These are phyloP conservation scores for Thelonectria blattea DNA, from an alignment of 2,329 filamentous ascomycete species.

Conservation along the genomic window DNA sequence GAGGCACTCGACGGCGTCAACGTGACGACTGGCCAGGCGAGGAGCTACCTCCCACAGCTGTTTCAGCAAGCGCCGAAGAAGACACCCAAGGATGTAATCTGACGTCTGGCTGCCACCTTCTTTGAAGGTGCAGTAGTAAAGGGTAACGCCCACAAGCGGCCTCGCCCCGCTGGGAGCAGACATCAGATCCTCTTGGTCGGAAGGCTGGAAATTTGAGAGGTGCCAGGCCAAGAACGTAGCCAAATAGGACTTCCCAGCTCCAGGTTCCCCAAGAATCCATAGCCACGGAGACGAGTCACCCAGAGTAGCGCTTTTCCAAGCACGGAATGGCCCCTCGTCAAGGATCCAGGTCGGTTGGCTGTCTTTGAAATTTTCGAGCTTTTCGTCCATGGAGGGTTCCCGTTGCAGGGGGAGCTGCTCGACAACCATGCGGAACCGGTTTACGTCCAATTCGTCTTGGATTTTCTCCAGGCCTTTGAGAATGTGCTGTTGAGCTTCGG, in stretches of 20 bases:
- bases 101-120: neutral
- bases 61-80: neutral
- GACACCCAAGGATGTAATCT: neutral
- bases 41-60: neutral
- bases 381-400: neutral
- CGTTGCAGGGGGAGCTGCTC: neutral
- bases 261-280: constrained; percentile 3
- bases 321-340: neutral
- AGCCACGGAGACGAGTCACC: neutral
- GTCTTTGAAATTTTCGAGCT: neutral
- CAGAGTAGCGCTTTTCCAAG: neutral
- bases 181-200: neutral
- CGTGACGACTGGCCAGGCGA: neutral
- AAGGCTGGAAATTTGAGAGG: too few relatives aligned
- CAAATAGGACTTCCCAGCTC: constrained; percentile 1
- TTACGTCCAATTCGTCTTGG: neutral
- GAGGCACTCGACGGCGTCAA: neutral
- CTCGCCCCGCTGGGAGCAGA: neutral
- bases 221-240: neutral
- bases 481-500: neutral
- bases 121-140: constrained; percentile 4
- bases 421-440: neutral
- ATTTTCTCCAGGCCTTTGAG: neutral
- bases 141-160: too few relatives aligned
- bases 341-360: neutral